Conservation (phyloP, 1,284 basidiomycete genomes). For the Phaffia rhodozyma region DNA sequence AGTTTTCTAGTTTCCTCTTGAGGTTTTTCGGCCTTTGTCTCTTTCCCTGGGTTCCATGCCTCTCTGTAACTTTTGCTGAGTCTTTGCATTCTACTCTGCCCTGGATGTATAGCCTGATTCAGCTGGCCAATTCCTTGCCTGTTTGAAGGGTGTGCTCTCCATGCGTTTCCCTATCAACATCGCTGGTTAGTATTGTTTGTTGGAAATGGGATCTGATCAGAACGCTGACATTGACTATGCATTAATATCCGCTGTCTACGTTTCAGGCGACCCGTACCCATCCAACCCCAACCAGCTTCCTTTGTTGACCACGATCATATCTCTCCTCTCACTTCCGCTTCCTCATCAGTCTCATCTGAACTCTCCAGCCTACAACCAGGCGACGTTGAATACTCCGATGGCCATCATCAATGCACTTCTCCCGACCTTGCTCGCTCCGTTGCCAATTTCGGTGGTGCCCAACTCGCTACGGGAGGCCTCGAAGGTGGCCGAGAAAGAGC, state of each 20-base stretch:
- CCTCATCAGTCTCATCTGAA: neutral
- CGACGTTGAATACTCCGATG: constrained; percentile 8
- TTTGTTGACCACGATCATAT: constrained; percentile 11
- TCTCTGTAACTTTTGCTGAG: neutral
- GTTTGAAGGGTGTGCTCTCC: constrained; percentile 5
- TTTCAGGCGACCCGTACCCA: constrained; percentile 11
- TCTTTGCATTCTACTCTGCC: too few relatives aligned
- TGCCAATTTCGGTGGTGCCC: constrained; percentile 5
- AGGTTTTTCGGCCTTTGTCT: neutral
- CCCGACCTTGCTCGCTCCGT: constrained; percentile 4
- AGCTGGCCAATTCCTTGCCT: constrained; percentile 8
- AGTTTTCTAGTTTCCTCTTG: neutral
- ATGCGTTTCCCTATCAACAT: constrained; percentile 14
- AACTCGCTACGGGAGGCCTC: neutral
- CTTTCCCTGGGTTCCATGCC: neutral
- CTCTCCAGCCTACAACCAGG: constrained; percentile 1
- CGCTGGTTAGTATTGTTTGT: neutral
- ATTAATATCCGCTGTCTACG: neutral
- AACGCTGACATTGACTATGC: neutral
- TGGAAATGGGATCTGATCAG: too few relatives aligned
- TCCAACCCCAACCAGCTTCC: constrained; percentile 1
- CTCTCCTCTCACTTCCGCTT: constrained; percentile 10
- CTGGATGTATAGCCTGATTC: neutral
- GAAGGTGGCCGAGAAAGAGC: neutral
- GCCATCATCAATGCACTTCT: constrained; percentile 11